Evolutionary conservation across 345 rosid genomes (phyloP), one percentile per base, ranked within the genome.

Genomic region (Eucalyptus regnans): DNA sequence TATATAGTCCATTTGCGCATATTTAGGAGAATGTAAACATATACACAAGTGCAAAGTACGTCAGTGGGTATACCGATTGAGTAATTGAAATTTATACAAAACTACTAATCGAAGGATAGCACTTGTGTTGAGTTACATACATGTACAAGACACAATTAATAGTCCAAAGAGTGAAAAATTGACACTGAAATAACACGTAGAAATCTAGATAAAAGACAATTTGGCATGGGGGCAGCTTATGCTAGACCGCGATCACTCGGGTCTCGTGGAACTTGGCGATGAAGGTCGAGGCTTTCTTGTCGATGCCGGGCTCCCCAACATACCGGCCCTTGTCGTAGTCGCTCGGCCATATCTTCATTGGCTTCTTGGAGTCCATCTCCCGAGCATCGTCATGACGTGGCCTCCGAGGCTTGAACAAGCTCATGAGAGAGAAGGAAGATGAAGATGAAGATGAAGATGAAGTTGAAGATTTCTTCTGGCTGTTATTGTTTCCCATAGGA

Each of bases 221-320:
- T 90, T 56, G 33, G 90, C 91, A 20, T 2, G 7, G 27, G 29
- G 27, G 48, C 7, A 88, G 92, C 60, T 91, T 84, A 50, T 90
- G 80, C n/a, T 91, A 89, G 88, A 91, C 92, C 10, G 91, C 81
- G 86, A 90, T 20, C 29, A 14, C 91, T 46, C 90, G 92, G 88
- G 91, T 92, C 46, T 91, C 92, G 76, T 91, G 96, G 89, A 94
- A 92, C 91, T 92, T 94, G 83, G 92, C 93, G 9, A 94, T 94
- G 87, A 92, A 93, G 71, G 89, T 92, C 10, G 94, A 90, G 43
- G 96, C 95, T 90, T 88, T 94, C 43, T 93, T 87, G 90, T 94
- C 95, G 41, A 94, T 94, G n/a, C 95, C 95, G 22, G 94, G 94
- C 86, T 92, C 93, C 16, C 93, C 95, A 15, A 93, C 95, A 90